Conservation (phyloP, 768 basidiomycete species). For the Rhizopogon sp. region DNA sequence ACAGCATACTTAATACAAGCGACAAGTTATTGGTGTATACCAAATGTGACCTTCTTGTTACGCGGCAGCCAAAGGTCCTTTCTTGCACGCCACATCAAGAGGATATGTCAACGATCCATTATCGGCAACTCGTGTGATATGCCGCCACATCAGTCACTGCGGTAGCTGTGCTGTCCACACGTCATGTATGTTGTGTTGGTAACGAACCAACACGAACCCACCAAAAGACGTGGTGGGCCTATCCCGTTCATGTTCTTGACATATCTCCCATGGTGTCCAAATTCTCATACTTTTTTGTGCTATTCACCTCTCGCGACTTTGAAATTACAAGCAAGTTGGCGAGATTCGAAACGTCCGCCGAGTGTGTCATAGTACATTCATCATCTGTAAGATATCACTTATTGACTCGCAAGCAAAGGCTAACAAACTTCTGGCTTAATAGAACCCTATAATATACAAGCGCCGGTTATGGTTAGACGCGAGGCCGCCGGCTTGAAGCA, state of each 20-base stretch:
- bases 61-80: background rate
- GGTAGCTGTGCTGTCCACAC: background rate
- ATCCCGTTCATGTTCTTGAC: too few relatives aligned
- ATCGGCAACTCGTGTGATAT: background rate
- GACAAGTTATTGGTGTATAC: background rate
- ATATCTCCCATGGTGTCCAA: too few relatives aligned
- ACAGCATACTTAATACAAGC: background rate
- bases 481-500: background rate
- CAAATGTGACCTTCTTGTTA: background rate
- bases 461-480: background rate
- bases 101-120: background rate
- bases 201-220: too few relatives aligned
- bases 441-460: background rate
- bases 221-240: too few relatives aligned
- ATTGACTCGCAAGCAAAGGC: background rate
- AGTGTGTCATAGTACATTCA: background rate
- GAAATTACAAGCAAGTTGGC: background rate
- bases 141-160: background rate
- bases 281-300: background rate
- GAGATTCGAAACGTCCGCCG: background rate
- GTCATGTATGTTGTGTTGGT: too few relatives aligned
- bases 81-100: background rate
- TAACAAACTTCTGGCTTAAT: background rate
- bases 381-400: background rate
- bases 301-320: background rate